phyloP scores from a whole-genome alignment of 176 grass and related monocot genomes.

The Tuctoria greenei region DNA sequence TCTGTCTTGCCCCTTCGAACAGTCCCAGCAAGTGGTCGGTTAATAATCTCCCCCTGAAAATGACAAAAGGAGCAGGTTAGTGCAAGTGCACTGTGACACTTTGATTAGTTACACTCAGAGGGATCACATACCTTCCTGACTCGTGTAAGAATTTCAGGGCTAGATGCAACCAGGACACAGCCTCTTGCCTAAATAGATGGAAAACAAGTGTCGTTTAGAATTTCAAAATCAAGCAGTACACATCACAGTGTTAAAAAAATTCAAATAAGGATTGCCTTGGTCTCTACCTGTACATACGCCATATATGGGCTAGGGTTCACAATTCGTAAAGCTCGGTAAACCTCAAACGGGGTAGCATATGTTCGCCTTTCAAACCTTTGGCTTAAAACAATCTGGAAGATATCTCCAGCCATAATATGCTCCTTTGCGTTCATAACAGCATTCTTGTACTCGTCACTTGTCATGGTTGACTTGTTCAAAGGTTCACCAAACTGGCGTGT shows the following conservation, averaged over 20 bases:
- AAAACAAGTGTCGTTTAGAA: conserved; percentile 18
- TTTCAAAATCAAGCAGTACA: background rate
- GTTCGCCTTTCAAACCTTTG: conserved; percentile 82
- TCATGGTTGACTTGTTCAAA: conserved; percentile 80
- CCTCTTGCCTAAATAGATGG: conserved; percentile 66
- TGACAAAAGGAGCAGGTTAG: background rate
- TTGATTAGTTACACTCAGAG: conserved; percentile 3
- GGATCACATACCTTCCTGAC: conserved; percentile 56
- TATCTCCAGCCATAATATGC: conserved; percentile 78
- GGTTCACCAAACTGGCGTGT: conserved; percentile 61
- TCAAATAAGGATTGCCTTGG: background rate
- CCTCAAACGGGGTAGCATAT: conserved; percentile 78
- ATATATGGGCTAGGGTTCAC: conserved; percentile 87
- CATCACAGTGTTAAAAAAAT: background rate
- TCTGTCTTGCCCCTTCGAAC: conserved; percentile 71
- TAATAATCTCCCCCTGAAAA: conserved; percentile 68
- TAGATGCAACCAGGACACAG: conserved; percentile 79
- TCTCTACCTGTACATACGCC: conserved; percentile 69
- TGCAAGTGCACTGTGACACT: conserved; percentile 22
- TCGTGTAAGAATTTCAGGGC: conserved; percentile 89
- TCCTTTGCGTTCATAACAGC: conserved; percentile 85
- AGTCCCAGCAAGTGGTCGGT: conserved; percentile 87
- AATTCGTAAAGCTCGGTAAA: conserved; percentile 76
- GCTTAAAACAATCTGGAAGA: conserved; percentile 88
- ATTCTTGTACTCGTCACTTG: conserved; percentile 81